A percentile compares a stretch with the other conserved stretches of the same genome.
Evolutionary conservation across 495 filamentous ascomycete species (phyloP).

Genomic region (Podospora didyma): DNA sequence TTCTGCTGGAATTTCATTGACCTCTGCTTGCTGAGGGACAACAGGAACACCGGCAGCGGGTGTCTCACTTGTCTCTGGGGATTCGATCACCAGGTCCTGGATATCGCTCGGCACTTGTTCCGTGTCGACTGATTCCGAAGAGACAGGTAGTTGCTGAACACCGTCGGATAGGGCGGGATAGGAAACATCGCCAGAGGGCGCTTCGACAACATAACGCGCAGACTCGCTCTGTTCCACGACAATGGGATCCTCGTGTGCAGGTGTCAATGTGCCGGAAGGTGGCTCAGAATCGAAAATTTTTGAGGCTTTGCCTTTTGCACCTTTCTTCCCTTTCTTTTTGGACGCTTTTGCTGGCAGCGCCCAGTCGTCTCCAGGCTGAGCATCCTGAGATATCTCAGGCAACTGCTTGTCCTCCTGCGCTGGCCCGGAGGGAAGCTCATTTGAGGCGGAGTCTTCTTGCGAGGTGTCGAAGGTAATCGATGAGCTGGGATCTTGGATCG

Average conservation of each 20-base stretch:
- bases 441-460: neutral
- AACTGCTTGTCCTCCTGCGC: neutral
- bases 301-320: conserved; percentile 7
- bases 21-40: neutral
- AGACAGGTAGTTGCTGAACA: too few relatives aligned
- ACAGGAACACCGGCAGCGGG: too few relatives aligned
- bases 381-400: neutral
- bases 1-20: neutral
- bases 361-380: neutral
- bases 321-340: conserved; percentile 29
- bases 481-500: too few relatives aligned
- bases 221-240: too few relatives aligned
- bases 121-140: too few relatives aligned
- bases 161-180: too few relatives aligned
- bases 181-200: too few relatives aligned
- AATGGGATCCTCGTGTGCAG: conserved; percentile 8
- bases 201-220: too few relatives aligned
- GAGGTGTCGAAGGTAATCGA: neutral
- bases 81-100: too few relatives aligned
- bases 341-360: conserved; percentile 7
- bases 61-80: too few relatives aligned
- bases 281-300: conserved; percentile 11
- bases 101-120: too few relatives aligned
- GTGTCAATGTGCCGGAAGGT: conserved; percentile 9
- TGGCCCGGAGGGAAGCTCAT: neutral